These are phyloP conservation scores for Cajanus cajan DNA, from an alignment of 306 rosid genomes.

Conservation along the genomic window DNA sequence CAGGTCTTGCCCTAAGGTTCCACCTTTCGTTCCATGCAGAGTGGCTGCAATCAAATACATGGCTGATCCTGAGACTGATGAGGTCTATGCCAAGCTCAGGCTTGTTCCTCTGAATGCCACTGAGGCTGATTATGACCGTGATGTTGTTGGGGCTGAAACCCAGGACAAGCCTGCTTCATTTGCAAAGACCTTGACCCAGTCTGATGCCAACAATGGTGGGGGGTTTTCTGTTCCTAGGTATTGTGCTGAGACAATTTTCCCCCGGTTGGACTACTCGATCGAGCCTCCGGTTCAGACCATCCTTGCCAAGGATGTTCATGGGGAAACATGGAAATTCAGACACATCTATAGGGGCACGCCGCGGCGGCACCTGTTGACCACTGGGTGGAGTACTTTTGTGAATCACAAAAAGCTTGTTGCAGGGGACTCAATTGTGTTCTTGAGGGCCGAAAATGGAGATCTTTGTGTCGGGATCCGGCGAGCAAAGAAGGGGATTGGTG, in stretches of 20 bases:
- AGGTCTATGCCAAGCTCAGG: constrained; percentile 68
- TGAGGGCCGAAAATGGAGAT: constrained; percentile 84
- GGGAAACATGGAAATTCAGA: constrained; percentile 87
- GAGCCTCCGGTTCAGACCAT: constrained; percentile 91
- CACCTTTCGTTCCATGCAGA: constrained; percentile 64
- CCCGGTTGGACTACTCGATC: constrained; percentile 69
- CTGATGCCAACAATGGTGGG: constrained; percentile 97
- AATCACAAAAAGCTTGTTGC: constrained; percentile 92
- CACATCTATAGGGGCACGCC: constrained; percentile 97
- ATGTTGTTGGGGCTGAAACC: constrained; percentile 50
- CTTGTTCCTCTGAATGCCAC: constrained; percentile 48
- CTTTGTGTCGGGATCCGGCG: constrained; percentile 86
- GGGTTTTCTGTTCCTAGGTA: constrained; percentile 94
- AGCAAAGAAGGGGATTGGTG: constrained; percentile 75
- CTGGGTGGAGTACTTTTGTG: constrained; percentile 97
- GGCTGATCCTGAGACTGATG: constrained; percentile 92
- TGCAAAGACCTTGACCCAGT: constrained; percentile 88
- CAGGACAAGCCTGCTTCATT: constrained; percentile 77
- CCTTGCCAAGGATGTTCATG: constrained; percentile 87
- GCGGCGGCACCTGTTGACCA: constrained; percentile 87
- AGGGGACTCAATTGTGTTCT: constrained; percentile 84
- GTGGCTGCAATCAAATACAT: constrained; percentile 61
- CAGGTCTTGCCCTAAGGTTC: constrained; percentile 49
- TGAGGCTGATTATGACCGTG: constrained; percentile 44
- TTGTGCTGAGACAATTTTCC: constrained; percentile 91